These are phyloP conservation scores for Trichoderma koningii DNA, from an alignment of 2,329 filamentous ascomycete genomes.

Conservation along the genomic window DNA sequence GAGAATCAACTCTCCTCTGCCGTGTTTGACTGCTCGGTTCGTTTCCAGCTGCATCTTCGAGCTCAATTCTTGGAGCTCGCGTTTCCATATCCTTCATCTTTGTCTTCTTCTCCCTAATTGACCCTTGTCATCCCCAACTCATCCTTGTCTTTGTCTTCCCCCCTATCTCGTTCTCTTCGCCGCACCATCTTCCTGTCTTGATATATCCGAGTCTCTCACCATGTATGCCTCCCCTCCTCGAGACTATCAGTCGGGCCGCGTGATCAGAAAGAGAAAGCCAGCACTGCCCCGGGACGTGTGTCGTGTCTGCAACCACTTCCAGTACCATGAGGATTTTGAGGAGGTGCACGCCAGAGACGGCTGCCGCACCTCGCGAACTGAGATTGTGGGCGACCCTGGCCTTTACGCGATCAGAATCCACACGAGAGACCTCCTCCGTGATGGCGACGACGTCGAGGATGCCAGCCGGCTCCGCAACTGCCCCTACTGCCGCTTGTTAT, in stretches of 20 bases:
- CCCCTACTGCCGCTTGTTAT: slow-evolving; percentile 18
- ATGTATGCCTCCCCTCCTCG: background rate
- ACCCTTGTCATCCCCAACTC: too few relatives aligned
- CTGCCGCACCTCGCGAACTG: background rate
- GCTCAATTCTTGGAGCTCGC: too few relatives aligned
- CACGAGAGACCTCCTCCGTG: background rate
- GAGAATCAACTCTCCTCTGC: too few relatives aligned
- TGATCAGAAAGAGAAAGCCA: background rate
- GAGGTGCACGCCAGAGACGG: background rate
- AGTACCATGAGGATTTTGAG: background rate
- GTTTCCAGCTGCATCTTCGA: too few relatives aligned
- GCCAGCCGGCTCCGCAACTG: slow-evolving; percentile 1
- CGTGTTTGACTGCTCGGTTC: too few relatives aligned
- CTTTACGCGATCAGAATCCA: slow-evolving; percentile 1
- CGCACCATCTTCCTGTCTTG: too few relatives aligned
- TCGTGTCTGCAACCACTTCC: slow-evolving; percentile 24
- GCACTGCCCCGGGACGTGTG: background rate
- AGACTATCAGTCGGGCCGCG: too few relatives aligned
- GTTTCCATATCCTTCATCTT: too few relatives aligned
- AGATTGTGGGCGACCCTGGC: background rate
- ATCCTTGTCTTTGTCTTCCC: too few relatives aligned
- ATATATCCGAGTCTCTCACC: too few relatives aligned
- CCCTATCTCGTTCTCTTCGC: too few relatives aligned
- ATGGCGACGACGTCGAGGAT: background rate
- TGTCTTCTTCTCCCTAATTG: too few relatives aligned